Percentiles rank a stretch among this genome's conserved stretches.
These are phyloP conservation scores for Obelidium mucronatum DNA, from an alignment of 192 early-diverging fungal species.

Conservation along the genomic window DNA sequence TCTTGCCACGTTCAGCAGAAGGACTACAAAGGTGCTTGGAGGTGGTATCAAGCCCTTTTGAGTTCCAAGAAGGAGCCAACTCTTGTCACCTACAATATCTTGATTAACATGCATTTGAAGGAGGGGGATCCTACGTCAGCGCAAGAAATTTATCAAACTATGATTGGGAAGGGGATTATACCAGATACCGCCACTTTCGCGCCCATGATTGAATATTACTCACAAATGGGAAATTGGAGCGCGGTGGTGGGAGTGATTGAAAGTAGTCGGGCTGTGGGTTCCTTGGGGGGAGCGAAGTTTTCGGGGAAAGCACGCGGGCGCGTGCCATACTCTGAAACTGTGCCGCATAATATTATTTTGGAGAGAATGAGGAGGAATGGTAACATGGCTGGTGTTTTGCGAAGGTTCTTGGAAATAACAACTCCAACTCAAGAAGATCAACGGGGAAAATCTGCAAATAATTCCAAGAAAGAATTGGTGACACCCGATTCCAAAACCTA, in stretches of 20 bases:
- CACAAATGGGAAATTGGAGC: slow-evolving; percentile 7
- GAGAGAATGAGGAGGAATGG: slow-evolving; percentile 25
- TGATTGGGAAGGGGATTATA: slow-evolving; percentile 20
- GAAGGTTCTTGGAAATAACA: slow-evolving; percentile 20
- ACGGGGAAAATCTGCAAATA: not conserved
- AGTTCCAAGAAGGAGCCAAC: slow-evolving; percentile 1
- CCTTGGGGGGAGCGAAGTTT: not conserved
- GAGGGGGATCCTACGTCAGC: slow-evolving; percentile 27
- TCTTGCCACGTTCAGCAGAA: slow-evolving; percentile 10
- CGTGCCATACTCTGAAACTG: not conserved
- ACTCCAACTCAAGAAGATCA: not conserved
- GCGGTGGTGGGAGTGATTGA: slow-evolving; percentile 22
- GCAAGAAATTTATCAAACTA: slow-evolving; percentile 31
- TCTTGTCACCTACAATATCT: slow-evolving; percentile 43
- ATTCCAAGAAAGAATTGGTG: not conserved
- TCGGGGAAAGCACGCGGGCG: slow-evolving; percentile 21
- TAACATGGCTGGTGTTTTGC: slow-evolving; percentile 17
- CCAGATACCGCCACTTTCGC: slow-evolving; percentile 26
- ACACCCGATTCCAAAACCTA: slow-evolving; percentile 16
- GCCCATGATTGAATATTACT: slow-evolving; percentile 23
- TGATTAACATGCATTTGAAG: slow-evolving; percentile 36
- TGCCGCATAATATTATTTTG: slow-evolving; percentile 28
- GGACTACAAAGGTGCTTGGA: slow-evolving; percentile 8
- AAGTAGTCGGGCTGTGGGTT: not conserved
- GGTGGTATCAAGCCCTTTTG: slow-evolving; percentile 27